Base-by-base conservation (phyloP, 2,329 filamentous ascomycete species). In the Neonectria coccinea region DNA sequence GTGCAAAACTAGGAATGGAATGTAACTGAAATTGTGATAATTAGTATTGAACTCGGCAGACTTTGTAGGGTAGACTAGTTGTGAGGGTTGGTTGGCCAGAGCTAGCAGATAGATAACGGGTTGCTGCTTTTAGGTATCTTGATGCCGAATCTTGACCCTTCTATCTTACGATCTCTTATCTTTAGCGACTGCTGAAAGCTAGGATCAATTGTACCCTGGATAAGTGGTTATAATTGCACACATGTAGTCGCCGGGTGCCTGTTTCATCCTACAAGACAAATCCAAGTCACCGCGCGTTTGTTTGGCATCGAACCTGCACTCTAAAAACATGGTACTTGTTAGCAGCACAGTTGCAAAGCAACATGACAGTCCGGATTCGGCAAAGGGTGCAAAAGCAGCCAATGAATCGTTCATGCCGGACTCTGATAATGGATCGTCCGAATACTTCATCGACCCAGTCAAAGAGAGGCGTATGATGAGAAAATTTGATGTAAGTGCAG, bases 391-490 rank as follows among this genome's bases (percentile, higher is more conserved):
- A 29, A 29, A 22, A 25, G 14, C 18, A 54, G 12, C 7, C 45
- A 31, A 56, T 31, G 44, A 63, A 20, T 18, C 42, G 7, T 36
- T 39, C 18, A 56, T 18, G 25, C 31, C 41, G 14, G 64, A 64
- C 27, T 66, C 56, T 12, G 64, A 66, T 29, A 48, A 66, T 66
- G 64, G 62, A 10, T 42, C 51, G 2, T 52, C 57, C 4, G 47
- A 52, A 6, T 52, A 55, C 36, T 65, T 52, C 48, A 68, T 68
- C 22, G 66, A 68, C 31, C 64, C 64, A 1, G 57, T 68, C 31
- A 66, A 67, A 29, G 66, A 68, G 42, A 55, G 58, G 25, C 42
- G 55, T 29, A 73, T 73, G 71, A 73, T 73, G 68, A 56, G 69
- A 22, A 73, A 73, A 18, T 73, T 73, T 51, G 70, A 73, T 56